A percentile compares a stretch with the other conserved stretches of the same genome.
Evolutionary conservation across 192 early-diverging fungal species (phyloP).

Genomic region (Allomyces javanicus): DNA sequence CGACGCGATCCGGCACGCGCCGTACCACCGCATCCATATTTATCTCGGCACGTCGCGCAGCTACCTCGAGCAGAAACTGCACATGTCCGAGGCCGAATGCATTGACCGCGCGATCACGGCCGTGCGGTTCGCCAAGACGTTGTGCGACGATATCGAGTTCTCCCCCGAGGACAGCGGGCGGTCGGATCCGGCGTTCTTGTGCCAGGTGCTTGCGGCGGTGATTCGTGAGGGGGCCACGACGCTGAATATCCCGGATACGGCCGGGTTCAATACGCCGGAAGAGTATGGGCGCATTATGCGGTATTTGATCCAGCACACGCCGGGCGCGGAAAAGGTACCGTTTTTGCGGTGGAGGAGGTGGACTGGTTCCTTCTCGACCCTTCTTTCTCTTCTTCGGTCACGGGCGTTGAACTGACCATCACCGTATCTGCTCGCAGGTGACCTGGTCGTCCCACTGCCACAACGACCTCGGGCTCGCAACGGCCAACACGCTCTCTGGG

Average conservation of each 20-base stretch:
- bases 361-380: too few species aligned
- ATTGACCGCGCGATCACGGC: constrained; percentile 24
- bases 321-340: constrained; percentile 7
- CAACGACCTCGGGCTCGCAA: constrained; percentile 34
- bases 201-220: constrained; percentile 20
- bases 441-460: constrained; percentile 34
- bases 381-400: too few species aligned
- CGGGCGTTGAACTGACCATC: neutral
- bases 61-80: constrained; percentile 31
- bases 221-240: constrained; percentile 28
- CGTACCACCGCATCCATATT: constrained; percentile 28
- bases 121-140: constrained; percentile 20
- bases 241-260: constrained; percentile 36
- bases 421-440: neutral
- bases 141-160: constrained; percentile 31
- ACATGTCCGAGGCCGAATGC: constrained; percentile 25
- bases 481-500: constrained; percentile 32
- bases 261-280: constrained; percentile 34
- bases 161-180: constrained; percentile 34
- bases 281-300: constrained; percentile 31
- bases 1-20: constrained; percentile 27
- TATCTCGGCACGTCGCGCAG: constrained; percentile 37
- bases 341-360: neutral
- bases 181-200: constrained; percentile 25
- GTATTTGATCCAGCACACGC: constrained; percentile 21